Conservation (phyloP, 192 early-diverging fungal species). For the Pilobolus umbonatus region DNA sequence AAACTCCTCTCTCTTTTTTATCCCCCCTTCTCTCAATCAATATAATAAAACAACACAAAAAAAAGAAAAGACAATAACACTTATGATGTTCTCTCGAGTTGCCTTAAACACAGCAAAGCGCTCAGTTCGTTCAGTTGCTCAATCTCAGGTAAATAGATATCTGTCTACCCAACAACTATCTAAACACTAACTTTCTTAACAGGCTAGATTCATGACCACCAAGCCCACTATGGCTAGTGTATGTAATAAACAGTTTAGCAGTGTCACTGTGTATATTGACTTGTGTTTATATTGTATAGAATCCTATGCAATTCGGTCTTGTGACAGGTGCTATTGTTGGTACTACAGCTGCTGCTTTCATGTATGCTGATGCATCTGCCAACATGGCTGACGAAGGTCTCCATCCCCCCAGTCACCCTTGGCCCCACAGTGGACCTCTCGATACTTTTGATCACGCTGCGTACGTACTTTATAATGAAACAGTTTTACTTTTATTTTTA, state of each 20-base stretch:
- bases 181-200: slow-evolving; percentile 1
- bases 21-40: slow-evolving; percentile 19
- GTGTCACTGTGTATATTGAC: background rate
- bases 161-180: background rate
- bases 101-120: slow-evolving; percentile 32
- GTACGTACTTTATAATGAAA: slow-evolving; percentile 37
- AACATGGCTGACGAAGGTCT: slow-evolving; percentile 89
- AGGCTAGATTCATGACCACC: slow-evolving; percentile 37
- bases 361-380: slow-evolving; percentile 57
- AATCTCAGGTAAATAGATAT: slow-evolving; percentile 13
- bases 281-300: slow-evolving; percentile 15
- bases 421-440: slow-evolving; percentile 76
- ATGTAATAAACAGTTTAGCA: slow-evolving; percentile 11
- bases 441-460: slow-evolving; percentile 91
- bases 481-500: background rate
- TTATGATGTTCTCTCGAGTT: slow-evolving; percentile 41
- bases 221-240: slow-evolving; percentile 29
- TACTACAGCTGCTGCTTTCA: slow-evolving; percentile 43
- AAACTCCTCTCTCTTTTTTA: slow-evolving; percentile 2
- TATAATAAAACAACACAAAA: no score
- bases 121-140: slow-evolving; percentile 26
- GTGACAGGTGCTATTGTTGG: slow-evolving; percentile 57
- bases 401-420: slow-evolving; percentile 85
- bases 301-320: slow-evolving; percentile 30
- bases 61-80: no score